phyloP scores from a whole-genome alignment of 306 rosid species.

The Delonix regia region DNA sequence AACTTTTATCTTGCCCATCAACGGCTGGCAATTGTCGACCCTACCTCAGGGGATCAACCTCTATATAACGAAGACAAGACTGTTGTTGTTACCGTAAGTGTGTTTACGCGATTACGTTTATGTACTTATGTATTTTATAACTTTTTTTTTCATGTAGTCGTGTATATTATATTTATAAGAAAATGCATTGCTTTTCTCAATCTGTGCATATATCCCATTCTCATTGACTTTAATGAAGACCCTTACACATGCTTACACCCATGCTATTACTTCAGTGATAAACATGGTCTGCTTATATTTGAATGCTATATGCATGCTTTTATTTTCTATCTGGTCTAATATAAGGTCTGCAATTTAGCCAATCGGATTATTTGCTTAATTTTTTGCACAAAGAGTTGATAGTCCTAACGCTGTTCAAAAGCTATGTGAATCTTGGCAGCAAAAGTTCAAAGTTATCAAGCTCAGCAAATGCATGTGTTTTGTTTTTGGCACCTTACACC shows the following conservation, averaged over 20 bases:
- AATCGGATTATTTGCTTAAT: slow-evolving; percentile 9
- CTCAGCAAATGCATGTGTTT: neutral
- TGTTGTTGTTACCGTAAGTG: slow-evolving; percentile 70
- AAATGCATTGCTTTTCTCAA: slow-evolving; percentile 6
- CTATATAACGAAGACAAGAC: slow-evolving; percentile 89
- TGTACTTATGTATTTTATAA: neutral
- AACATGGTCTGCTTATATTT: neutral
- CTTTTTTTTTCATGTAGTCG: no score
- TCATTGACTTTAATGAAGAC: neutral
- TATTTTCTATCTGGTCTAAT: slow-evolving; percentile 8
- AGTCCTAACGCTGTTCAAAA: neutral
- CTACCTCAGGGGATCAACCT: slow-evolving; percentile 97
- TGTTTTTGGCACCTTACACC: slow-evolving; percentile 1
- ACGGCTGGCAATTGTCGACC: slow-evolving; percentile 88
- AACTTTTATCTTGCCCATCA: slow-evolving; percentile 92
- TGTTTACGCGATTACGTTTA: neutral
- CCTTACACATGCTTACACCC: neutral
- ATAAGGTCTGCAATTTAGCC: neutral
- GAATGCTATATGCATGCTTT: neutral
- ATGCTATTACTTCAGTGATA: neutral
- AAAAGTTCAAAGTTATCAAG: slow-evolving; percentile 4
- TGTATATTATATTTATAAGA: neutral
- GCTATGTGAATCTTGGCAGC: neutral
- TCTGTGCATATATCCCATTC: neutral
- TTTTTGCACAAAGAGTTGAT: neutral